These are phyloP conservation scores for Colletotrichum sansevieriae DNA, from an alignment of 2,329 filamentous ascomycete genomes.

Conservation along the genomic window DNA sequence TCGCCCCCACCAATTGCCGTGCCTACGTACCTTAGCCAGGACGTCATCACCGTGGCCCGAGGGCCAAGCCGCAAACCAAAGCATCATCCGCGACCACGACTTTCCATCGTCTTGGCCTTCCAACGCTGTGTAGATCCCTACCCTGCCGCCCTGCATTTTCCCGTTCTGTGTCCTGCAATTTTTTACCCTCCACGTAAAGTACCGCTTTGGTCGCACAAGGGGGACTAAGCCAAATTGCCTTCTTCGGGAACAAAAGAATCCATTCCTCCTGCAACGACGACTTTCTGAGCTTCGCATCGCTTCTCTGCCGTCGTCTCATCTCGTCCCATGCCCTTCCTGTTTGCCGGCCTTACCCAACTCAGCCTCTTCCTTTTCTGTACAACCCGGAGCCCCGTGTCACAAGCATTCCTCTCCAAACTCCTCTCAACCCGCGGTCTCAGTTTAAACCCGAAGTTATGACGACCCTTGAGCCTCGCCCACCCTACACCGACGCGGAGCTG, in stretches of 20 bases:
- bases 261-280: background rate
- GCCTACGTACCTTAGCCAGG: background rate
- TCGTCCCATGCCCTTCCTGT: constrained; percentile 28
- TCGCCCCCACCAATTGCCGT: constrained; percentile 24
- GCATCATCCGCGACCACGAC: constrained; percentile 25
- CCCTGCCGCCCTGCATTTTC: constrained; percentile 17
- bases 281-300: constrained; percentile 9
- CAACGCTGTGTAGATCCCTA: constrained; percentile 20
- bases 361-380: background rate
- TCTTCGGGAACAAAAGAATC: constrained; percentile 16
- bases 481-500: constrained; percentile 87
- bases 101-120: constrained; percentile 11
- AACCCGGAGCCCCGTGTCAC: constrained; percentile 17
- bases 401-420: constrained; percentile 36
- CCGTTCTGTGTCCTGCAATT: constrained; percentile 1
- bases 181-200: constrained; percentile 1
- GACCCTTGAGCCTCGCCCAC: constrained; percentile 77
- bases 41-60: constrained; percentile 23
- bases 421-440: constrained; percentile 5
- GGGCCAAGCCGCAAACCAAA: constrained; percentile 30
- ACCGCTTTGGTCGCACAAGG: constrained; percentile 3
- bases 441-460: constrained; percentile 71
- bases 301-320: background rate
- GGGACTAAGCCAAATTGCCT: constrained; percentile 11
- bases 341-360: constrained; percentile 14